Evolutionary conservation across 805 yeast genomes (phyloP), one percentile per base, ranked within the genome.

Genomic region (Saccharomyces eubayanus): DNA sequence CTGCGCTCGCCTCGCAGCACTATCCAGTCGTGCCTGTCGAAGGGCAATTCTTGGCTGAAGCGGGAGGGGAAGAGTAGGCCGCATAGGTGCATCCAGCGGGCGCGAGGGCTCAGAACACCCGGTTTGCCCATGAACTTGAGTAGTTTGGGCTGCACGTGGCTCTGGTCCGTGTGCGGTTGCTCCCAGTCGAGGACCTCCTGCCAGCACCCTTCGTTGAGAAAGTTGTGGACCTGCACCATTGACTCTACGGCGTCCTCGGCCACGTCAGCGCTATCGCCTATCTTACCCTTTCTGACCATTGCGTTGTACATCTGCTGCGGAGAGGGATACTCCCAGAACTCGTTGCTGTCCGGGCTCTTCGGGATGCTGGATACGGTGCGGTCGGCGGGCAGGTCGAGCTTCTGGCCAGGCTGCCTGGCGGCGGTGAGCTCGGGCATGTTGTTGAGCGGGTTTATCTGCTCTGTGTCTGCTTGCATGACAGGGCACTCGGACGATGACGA

Each of bases 231-330:
- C 59, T 86, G 92, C 28, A 94, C 99, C 99, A 94, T 94, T 48
- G 88, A 80, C 61, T 89, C 97, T 3, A 94, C 97, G 1, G 97
- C 97, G 58, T 89, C 96, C 68, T 91, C 98, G 2, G 92, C 95
- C 51, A 92, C 80, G 49, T 85, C 95, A 47, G 88, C 86, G 31
- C 59, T 58, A 5, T 66, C 60, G 47, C 68, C 70, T 12, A 70
- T 62, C 64, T 94, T 92, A 21, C 97, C 96, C 73, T 94, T 94
- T 59, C 92, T 82, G 28, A 90, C 74, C 98, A 94, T 92, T 11
- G 99, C 99, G 65, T 92, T 91, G 60, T 90, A 83, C 99, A 94
- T 94, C 69, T 94, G 99, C 72, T 94, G 99, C 0, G 99, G 99
- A 2, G 97, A 89, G 1, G 99, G 99, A 67, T 94, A 94, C 72